Evolutionary conservation across 2,329 filamentous ascomycete species (phyloP).

Genomic region (Cadophora sp.): DNA sequence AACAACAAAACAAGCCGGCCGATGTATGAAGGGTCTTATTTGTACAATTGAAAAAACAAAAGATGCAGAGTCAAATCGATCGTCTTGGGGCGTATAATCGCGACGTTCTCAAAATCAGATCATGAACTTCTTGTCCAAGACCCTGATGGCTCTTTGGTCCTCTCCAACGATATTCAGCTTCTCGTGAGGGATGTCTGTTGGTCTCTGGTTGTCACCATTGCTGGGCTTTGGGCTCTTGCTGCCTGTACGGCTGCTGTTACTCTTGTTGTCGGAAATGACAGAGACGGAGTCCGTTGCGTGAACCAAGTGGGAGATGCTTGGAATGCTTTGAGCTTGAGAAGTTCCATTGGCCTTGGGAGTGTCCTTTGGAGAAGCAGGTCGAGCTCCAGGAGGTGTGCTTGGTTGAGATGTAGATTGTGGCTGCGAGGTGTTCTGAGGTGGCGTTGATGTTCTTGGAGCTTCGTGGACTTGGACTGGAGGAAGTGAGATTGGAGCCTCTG

Average conservation of each 20-base stretch:
- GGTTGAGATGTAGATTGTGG: constrained; percentile 23
- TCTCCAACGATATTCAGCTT: constrained; percentile 62
- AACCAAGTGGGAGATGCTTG: constrained; percentile 43
- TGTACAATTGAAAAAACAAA: not conserved
- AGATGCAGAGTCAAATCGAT: not conserved
- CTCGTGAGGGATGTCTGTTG: constrained; percentile 62
- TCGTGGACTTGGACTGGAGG: constrained; percentile 36
- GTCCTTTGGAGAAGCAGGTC: constrained; percentile 32
- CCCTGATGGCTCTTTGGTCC: constrained; percentile 69
- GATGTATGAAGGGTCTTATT: not conserved
- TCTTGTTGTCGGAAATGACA: constrained; percentile 43
- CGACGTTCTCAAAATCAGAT: constrained; percentile 8
- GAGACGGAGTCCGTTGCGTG: constrained; percentile 42
- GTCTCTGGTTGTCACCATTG: constrained; percentile 43
- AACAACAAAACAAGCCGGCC: constrained; percentile 1
- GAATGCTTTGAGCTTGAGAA: constrained; percentile 43
- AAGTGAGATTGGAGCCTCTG: constrained; percentile 26
- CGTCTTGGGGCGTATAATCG: not conserved
- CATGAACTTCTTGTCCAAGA: constrained; percentile 66
- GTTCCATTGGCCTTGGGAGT: constrained; percentile 34
- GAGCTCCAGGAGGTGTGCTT: constrained; percentile 34
- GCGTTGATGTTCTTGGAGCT: constrained; percentile 32
- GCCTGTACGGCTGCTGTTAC: constrained; percentile 40
- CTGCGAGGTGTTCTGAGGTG: constrained; percentile 33
- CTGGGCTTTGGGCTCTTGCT: constrained; percentile 40